Conservation (phyloP, 108 stramenopile genomes). For the Cyclotella choctawhatcheeana region DNA sequence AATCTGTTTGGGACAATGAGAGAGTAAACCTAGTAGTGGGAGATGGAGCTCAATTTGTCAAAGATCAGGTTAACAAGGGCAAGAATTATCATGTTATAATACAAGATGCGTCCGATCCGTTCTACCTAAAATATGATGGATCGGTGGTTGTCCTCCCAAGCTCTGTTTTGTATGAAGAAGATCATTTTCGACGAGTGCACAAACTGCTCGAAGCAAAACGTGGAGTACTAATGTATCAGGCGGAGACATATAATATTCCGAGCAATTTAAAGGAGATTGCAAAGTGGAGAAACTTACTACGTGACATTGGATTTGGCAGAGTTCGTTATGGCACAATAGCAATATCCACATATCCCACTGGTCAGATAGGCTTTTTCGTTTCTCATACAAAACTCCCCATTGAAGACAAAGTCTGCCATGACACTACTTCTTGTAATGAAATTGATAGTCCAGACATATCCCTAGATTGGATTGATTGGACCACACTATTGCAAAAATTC, state of each 20-base stretch:
- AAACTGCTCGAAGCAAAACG: constrained; percentile 50
- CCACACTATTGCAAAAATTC: constrained; percentile 47
- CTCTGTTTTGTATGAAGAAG: constrained; percentile 61
- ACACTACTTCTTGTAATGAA: constrained; percentile 16
- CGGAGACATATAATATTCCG: constrained; percentile 81
- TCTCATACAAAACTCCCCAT: constrained; percentile 39
- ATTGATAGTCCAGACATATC: constrained; percentile 8
- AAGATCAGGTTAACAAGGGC: constrained; percentile 33
- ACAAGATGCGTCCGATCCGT: constrained; percentile 85
- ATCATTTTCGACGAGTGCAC: constrained; percentile 63
- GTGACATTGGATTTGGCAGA: constrained; percentile 64
- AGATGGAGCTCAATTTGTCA: constrained; percentile 78
- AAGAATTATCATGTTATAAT: constrained; percentile 76
- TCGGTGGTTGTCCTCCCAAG: constrained; percentile 59
- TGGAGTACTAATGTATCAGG: constrained; percentile 77
- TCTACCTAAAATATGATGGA: constrained; percentile 60
- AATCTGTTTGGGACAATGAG: constrained; percentile 72
- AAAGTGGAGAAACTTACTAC: constrained; percentile 56
- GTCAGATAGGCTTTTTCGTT: constrained; percentile 83
- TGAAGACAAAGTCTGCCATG: constrained; percentile 39
- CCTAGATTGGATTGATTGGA: constrained; percentile 26
- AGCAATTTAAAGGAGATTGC: constrained; percentile 66
- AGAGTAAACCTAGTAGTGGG: constrained; percentile 65
- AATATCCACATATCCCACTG: constrained; percentile 76
- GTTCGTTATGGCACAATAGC: constrained; percentile 72